Evolutionary conservation across 495 filamentous ascomycete species (phyloP).

Genomic region (Talaromyces liani): DNA sequence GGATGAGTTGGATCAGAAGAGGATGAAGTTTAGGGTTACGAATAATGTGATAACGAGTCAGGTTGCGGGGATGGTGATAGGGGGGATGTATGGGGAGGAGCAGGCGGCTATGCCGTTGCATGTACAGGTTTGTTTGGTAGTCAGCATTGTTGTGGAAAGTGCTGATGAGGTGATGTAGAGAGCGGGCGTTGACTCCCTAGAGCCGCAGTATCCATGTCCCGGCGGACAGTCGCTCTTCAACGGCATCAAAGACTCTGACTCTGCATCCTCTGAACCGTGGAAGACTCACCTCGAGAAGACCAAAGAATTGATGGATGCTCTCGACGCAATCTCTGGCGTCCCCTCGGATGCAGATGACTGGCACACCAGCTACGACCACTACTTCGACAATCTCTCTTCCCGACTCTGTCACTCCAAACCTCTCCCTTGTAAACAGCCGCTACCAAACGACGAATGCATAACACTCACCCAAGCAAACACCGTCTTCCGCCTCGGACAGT

Average conservation of each 20-base stretch:
- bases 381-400: slow-evolving; percentile 66
- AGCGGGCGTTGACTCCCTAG: slow-evolving; percentile 48
- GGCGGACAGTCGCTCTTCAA: slow-evolving; percentile 35
- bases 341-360: slow-evolving; percentile 44
- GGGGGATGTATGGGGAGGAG: slow-evolving; percentile 45
- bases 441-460: slow-evolving; percentile 39
- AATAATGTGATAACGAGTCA: slow-evolving; percentile 66
- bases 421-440: slow-evolving; percentile 46
- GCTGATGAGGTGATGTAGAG: slow-evolving; percentile 4
- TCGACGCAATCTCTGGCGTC: slow-evolving; percentile 56
- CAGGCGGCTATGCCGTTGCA: slow-evolving; percentile 32
- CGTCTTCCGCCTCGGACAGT: slow-evolving; percentile 62
- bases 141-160: not conserved
- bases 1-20: slow-evolving; percentile 24
- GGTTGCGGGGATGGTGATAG: slow-evolving; percentile 57
- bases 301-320: slow-evolving; percentile 34
- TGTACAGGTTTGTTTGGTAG: slow-evolving; percentile 20
- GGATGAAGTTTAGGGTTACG: slow-evolving; percentile 53
- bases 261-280: slow-evolving; percentile 37
- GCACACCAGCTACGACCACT: slow-evolving; percentile 58
- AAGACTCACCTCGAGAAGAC: slow-evolving; percentile 49
- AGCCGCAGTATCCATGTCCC: slow-evolving; percentile 54
- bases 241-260: slow-evolving; percentile 37
- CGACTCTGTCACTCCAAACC: slow-evolving; percentile 59
- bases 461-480: slow-evolving; percentile 45